Evolutionary conservation across 148 eudicot genomes (phyloP), one percentile per base, ranked within the genome.

Genomic region (Cornus florida): DNA sequence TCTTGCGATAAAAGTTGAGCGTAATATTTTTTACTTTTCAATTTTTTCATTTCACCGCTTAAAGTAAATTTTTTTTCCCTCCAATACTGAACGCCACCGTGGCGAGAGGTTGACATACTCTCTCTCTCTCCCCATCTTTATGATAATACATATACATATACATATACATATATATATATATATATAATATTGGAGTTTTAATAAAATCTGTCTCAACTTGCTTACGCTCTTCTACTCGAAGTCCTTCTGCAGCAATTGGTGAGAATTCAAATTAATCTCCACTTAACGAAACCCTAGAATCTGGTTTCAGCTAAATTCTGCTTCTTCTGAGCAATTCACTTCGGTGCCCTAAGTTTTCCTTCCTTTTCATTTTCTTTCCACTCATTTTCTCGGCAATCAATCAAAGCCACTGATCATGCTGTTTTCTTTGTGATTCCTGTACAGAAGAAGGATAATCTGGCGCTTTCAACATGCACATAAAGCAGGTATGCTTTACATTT

Each of bases 401-500:
- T 31, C 31, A 12, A 48, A 31, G 14, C 46, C 43, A 28, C 16
- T 76, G 60, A 76, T 67, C 9, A n/a, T 6, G 65, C 43, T 77
- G 3, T 75, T 43, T 77, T 20, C 38, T 5, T 16, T n/a, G 73
- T 28, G 13, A 24, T 74, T 60, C 14, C 20, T 10, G 76, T 84
- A 57, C 86, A 83, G 82, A 74, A 56, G 50, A 68, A 62, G 69
- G 83, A 50, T 46, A 70, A 70, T 39, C 57, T 79, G 77, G 68
- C 17, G 39, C 67, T 73, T 38, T 78, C 85, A 89, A 75, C 77
- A 92, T 90, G 96, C 83, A 89, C 76, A 92, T 92, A 83, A 88
- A 90, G 82, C 92, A 88, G 96, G 96, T 60, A 22, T 74, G 19
- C 20, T 67, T 72, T 65, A 14, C 39, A 46, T 4, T 50, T 64